Conservation (phyloP, 352 stramenopile species). For the Globisporangium middletonii region DNA sequence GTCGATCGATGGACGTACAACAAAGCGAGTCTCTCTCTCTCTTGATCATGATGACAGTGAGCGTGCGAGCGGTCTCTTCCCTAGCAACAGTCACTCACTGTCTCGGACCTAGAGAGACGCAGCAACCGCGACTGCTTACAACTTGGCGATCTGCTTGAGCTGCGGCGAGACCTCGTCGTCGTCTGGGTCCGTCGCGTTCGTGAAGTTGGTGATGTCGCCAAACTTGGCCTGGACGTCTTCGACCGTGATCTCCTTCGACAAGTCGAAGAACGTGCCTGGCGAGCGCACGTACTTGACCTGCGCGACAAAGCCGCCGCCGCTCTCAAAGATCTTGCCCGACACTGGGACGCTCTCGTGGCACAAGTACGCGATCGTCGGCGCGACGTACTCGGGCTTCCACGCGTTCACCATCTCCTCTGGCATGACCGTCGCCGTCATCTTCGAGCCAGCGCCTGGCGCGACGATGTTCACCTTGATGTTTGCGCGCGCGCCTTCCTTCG, state of each 20-base stretch:
- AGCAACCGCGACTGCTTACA: constrained; percentile 26
- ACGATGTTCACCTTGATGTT: constrained; percentile 91
- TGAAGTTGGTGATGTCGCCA: constrained; percentile 71
- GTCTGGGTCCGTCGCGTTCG: constrained; percentile 65
- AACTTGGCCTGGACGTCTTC: constrained; percentile 78
- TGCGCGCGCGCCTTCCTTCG: constrained; percentile 67
- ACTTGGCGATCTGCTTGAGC: constrained; percentile 79
- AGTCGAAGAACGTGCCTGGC: constrained; percentile 59
- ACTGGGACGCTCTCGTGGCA: constrained; percentile 76
- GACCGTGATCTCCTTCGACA: constrained; percentile 66
- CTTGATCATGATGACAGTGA: too few relatives aligned
- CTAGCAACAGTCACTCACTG: not conserved
- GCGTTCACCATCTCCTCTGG: constrained; percentile 72
- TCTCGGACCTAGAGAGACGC: too few relatives aligned
- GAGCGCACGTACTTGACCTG: constrained; percentile 81
- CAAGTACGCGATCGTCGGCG: constrained; percentile 80
- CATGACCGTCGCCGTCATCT: constrained; percentile 87
- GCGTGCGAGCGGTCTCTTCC: too few relatives aligned
- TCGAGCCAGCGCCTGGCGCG: constrained; percentile 74
- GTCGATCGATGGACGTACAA: too few relatives aligned
- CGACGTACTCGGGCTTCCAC: constrained; percentile 88
- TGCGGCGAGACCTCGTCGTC: constrained; percentile 70
- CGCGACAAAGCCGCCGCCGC: constrained; percentile 74
- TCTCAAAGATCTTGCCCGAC: constrained; percentile 80
- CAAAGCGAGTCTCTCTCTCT: too few relatives aligned